Conservation (phyloP, 2,329 filamentous ascomycete genomes). For the Penicillium polonicum region DNA sequence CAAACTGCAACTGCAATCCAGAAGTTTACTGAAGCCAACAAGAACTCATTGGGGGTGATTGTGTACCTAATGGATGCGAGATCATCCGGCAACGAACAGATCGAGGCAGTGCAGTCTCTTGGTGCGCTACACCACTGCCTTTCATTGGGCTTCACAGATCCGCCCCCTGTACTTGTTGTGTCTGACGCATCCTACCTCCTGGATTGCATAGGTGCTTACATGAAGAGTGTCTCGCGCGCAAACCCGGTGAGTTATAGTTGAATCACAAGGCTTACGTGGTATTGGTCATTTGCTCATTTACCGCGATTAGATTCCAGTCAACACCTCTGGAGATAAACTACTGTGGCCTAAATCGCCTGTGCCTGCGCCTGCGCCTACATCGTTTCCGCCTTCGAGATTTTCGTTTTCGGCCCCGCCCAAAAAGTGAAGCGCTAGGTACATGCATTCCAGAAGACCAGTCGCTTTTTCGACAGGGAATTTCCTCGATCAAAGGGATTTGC, state of each 20-base stretch:
- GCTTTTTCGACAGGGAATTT: no score
- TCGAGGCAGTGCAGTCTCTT: neutral
- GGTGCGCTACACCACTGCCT: constrained; percentile 1
- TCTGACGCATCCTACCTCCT: constrained; percentile 3
- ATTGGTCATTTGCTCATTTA: neutral
- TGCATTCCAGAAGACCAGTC: no score
- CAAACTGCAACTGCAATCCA: neutral
- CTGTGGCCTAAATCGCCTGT: neutral
- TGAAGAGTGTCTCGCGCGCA: neutral
- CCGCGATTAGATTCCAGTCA: neutral
- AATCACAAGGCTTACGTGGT: neutral
- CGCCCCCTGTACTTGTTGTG: constrained; percentile 1
- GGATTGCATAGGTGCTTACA: constrained; percentile 2
- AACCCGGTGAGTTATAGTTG: neutral
- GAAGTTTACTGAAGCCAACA: neutral
- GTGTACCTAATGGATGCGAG: constrained; percentile 1
- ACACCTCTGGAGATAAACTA: neutral
- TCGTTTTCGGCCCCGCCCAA: neutral
- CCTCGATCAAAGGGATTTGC: no score
- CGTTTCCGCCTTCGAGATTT: neutral
- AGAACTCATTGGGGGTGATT: neutral
- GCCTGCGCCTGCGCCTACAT: neutral
- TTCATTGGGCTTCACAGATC: neutral
- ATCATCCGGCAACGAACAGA: neutral
- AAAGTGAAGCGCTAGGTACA: neutral